phyloP scores from a whole-genome alignment of 371 early-diverging fungal species.

The Dinochytrium kinnereticum region DNA sequence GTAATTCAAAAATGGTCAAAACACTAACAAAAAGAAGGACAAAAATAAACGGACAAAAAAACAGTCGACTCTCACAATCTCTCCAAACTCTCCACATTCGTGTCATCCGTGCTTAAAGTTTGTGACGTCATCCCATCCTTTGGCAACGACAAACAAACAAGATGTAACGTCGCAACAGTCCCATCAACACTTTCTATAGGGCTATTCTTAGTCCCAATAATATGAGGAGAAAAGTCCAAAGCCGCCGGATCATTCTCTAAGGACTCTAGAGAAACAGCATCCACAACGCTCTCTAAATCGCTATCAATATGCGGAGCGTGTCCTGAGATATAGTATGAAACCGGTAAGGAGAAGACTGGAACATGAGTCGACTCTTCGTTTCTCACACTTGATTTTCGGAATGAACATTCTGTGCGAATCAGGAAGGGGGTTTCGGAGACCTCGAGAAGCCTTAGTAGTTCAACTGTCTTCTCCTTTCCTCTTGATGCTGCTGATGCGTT shows the following conservation, averaged over 20 bases:
- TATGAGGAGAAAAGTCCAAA: constrained; percentile 64
- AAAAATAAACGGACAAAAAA: background rate
- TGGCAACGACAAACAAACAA: constrained; percentile 35
- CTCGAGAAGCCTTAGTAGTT: constrained; percentile 28
- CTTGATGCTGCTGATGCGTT: background rate
- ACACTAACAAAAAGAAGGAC: background rate
- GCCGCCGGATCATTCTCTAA: background rate
- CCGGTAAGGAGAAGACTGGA: constrained; percentile 65
- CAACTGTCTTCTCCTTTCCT: constrained; percentile 9
- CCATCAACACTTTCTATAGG: constrained; percentile 76
- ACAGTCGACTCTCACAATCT: background rate
- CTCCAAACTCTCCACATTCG: background rate
- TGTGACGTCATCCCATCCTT: constrained; percentile 46
- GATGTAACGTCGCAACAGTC: constrained; percentile 57
- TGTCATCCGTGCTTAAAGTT: background rate
- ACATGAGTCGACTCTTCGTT: constrained; percentile 53
- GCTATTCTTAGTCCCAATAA: constrained; percentile 66
- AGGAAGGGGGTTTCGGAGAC: constrained; percentile 46
- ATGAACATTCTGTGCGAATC: constrained; percentile 67
- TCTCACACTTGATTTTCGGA: constrained; percentile 53
- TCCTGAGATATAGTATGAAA: constrained; percentile 50
- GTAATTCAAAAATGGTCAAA: constrained; percentile 37
- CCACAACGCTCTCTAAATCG: constrained; percentile 26
- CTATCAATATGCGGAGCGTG: constrained; percentile 37
- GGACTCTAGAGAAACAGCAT: constrained; percentile 18